Conservation (phyloP, 192 early-diverging fungal species). For the Gryganskiella cystojenkinii region DNA sequence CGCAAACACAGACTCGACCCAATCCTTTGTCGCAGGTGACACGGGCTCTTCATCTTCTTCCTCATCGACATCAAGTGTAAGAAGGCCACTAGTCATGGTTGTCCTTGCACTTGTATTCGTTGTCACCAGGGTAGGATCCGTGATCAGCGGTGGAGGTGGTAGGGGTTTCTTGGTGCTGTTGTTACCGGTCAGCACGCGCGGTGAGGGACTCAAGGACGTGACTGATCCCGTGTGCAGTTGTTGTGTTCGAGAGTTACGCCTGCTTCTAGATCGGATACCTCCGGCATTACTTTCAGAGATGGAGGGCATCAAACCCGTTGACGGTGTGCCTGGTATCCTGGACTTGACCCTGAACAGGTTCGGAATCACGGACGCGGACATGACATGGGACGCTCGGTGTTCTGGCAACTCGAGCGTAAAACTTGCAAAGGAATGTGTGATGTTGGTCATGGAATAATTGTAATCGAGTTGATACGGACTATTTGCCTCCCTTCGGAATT, state of each 20-base stretch:
- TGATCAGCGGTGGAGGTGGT: too few species aligned
- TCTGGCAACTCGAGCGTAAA: conserved; percentile 43
- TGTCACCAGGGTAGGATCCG: too few species aligned
- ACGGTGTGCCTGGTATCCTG: not conserved
- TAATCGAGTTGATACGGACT: conserved; percentile 38
- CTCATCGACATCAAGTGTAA: too few species aligned
- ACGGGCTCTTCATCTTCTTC: too few species aligned
- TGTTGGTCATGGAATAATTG: conserved; percentile 45
- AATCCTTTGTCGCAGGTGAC: too few species aligned
- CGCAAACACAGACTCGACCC: not conserved
- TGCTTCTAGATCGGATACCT: conserved; percentile 3
- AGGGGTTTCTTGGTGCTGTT: not conserved
- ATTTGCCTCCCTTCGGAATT: conserved; percentile 17
- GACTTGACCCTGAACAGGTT: conserved; percentile 37
- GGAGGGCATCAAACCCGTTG: not conserved
- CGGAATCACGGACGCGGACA: conserved; percentile 23
- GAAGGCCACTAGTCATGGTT: too few species aligned
- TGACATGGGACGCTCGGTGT: conserved; percentile 25
- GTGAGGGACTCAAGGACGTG: conserved; percentile 5
- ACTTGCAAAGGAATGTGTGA: conserved; percentile 29
- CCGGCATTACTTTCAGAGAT: not conserved
- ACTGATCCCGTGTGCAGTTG: too few species aligned
- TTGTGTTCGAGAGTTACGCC: conserved; percentile 25
- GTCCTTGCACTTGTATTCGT: too few species aligned
- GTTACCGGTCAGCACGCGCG: conserved; percentile 21